Evolutionary conservation across 306 rosid genomes (phyloP), one percentile per base, ranked within the genome.

Genomic region (Lathyrus sativus): DNA sequence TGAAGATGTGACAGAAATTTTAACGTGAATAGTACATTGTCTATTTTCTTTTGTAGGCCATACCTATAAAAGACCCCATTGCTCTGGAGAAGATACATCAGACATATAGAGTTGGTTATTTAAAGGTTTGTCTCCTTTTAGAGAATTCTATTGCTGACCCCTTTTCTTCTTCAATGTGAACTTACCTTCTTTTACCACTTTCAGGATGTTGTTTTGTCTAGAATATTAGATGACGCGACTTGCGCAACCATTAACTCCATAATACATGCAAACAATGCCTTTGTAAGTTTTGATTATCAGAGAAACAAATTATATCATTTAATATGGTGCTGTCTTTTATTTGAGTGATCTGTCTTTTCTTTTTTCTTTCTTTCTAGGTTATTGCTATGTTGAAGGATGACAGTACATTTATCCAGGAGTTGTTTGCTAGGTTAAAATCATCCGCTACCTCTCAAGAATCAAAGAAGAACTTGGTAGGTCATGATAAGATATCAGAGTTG

Each of bases 71-170:
- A 79, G 89, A 89, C 77, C 82, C 81, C 7, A 28, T 69, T 71
- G 96, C 88, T 44, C 74, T 92, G 75, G 90, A 96, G 35, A 92
- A 86, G 92, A 92, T 92, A 81, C 98, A 92, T 70, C 98, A 92
- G 84, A 89, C 98, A 12, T 92, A 92, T 76, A 86, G 95, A 85
- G 78, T 92, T 89, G 95, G 96, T 50, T 92, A 84, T 83, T 71
- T 92, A 75, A 92, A 92, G 98, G 98, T 89, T 73, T 50, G 82
- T 37, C 70, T 62, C 24, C 31, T 58, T 62, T 10, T 68, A 31
- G 44, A 54, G 74, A 14, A 31, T 63, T 48, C 7, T 31, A 43
- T 75, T 44, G 53, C 11, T 11, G 31, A 11, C 56, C 60, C 11
- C 33, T 55, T 29, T 68, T 69, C 66, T 38, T 74, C 66, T 50